Base-by-base conservation (phyloP, 2,329 filamentous ascomycete species). In the Aspergillus oerlinghausenensis region DNA sequence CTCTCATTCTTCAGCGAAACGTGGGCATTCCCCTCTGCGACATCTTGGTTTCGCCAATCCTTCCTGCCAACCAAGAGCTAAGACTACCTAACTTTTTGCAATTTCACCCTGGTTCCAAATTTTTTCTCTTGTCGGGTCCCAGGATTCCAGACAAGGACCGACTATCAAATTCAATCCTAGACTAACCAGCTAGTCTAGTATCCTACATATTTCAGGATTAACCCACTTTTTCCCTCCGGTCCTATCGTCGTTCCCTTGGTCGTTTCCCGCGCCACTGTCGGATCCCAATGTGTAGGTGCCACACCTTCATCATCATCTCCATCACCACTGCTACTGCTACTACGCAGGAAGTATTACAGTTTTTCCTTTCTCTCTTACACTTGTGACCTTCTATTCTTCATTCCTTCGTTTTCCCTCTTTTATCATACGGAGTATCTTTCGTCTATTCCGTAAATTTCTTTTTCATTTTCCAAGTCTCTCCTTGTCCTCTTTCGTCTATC, bases 221-320 rank as follows among this genome's bases (percentile, higher is more conserved):
- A 23, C 43, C 23, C 21, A 14, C 43, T 25, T 47, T 47, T 38
- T 6, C 32, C 29, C 10, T 21, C 35, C 19, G 0, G 32, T 35
- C 32, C 32, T 35, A 35, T 17, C 35, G 21, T 14, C 19, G 48
- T 38, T 38, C 49, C 35, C 26, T 42, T 42, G 49, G 49, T 35
- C 23, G 43, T 26, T 26, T 25, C 23, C 28, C 49, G 49, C 29
- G 40, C 26, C 32, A 32, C 49, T 38, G 49, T 50, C 21, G 17
- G 49, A 55, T 61, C 54, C 58, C 56, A 52, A 65, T 65, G 63
- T 57, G 62, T 65, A 65, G 49, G 63, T 65, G 45, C 50, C 52
- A 54, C 28, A 51, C 55, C 48, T 54, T 52, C 38, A 48, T 48
- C 42, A 42, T 49, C 23, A 28, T 45, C 51, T 48, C 55, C 53